Conservation (phyloP, 2,329 filamentous ascomycete genomes). For the Penicillium sp. region DNA sequence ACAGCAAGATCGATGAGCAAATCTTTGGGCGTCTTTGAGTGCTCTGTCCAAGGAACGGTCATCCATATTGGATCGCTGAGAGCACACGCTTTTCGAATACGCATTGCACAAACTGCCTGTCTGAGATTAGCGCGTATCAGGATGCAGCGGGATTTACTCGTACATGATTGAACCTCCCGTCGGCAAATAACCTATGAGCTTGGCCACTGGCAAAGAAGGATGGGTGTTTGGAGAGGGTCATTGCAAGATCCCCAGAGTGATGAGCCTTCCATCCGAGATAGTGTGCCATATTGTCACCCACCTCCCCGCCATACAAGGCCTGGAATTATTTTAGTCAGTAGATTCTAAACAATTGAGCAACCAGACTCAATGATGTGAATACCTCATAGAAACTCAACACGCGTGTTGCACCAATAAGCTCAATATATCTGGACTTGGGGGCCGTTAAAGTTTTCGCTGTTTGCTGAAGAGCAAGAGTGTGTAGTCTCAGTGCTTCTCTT, state of each 20-base stretch:
- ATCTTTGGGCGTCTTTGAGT: constrained; percentile 11
- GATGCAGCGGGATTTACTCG: neutral
- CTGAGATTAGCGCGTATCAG: neutral
- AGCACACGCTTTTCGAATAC: neutral
- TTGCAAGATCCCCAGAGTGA: constrained; percentile 9
- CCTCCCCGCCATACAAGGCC: constrained; percentile 10
- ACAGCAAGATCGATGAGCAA: constrained; percentile 10
- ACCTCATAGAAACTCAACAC: constrained; percentile 13
- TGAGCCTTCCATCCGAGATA: constrained; percentile 3
- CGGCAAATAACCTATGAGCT: constrained; percentile 12
- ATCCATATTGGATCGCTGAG: constrained; percentile 2
- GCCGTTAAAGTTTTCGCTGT: neutral
- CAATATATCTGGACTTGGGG: neutral
- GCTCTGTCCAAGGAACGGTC: constrained; percentile 3
- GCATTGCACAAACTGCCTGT: constrained; percentile 3
- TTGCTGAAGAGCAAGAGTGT: constrained; percentile 2
- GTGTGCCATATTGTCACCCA: neutral
- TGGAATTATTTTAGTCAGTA: neutral
- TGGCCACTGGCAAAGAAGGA: constrained; percentile 3
- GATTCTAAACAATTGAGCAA: neutral
- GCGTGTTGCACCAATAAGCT: constrained; percentile 4
- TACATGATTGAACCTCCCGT: constrained; percentile 10
- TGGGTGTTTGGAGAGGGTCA: constrained; percentile 4
- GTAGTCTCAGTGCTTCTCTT: constrained; percentile 5
- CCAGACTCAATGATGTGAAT: neutral